Evolutionary conservation across 1,139 yeast species (phyloP).

Genomic region (Sugiyamaella xylanicola): DNA sequence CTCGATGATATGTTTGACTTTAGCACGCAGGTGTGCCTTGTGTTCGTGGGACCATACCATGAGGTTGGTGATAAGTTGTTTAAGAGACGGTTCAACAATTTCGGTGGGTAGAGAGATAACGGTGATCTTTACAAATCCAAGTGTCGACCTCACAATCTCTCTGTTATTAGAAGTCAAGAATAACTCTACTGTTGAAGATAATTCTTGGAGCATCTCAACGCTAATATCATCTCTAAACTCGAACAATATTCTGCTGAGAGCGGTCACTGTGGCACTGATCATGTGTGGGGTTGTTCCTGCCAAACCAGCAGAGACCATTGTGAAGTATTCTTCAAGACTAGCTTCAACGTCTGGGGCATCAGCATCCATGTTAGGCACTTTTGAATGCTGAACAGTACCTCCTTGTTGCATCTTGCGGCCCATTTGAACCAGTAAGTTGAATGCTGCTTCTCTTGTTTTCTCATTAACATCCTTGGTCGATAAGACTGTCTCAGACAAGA

Average conservation of each 20-base stretch:
- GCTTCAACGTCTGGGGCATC: slow-evolving; percentile 65
- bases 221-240: slow-evolving; percentile 73
- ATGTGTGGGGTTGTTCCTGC: slow-evolving; percentile 93
- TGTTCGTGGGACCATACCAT: slow-evolving; percentile 96
- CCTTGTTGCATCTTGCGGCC: slow-evolving; percentile 75
- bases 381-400: slow-evolving; percentile 64
- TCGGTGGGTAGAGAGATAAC: slow-evolving; percentile 84
- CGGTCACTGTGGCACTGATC: slow-evolving; percentile 95
- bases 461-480: slow-evolving; percentile 94
- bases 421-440: slow-evolving; percentile 73
- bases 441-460: slow-evolving; percentile 83
- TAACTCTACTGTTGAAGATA: slow-evolving; percentile 84
- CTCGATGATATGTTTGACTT: slow-evolving; percentile 90
- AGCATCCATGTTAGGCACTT: slow-evolving; percentile 68
- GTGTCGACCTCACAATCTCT: slow-evolving; percentile 91
- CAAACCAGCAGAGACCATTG: slow-evolving; percentile 94
- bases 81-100: slow-evolving; percentile 65
- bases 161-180: slow-evolving; percentile 88
- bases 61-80: slow-evolving; percentile 66
- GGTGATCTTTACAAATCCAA: slow-evolving; percentile 93
- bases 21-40: slow-evolving; percentile 89
- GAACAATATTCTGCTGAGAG: slow-evolving; percentile 80
- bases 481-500: slow-evolving; percentile 83
- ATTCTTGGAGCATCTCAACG: slow-evolving; percentile 64
- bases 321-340: slow-evolving; percentile 76